These are phyloP conservation scores for Grosmannia penicillata DNA, from an alignment of 2,329 filamentous ascomycete species.

Conservation along the genomic window DNA sequence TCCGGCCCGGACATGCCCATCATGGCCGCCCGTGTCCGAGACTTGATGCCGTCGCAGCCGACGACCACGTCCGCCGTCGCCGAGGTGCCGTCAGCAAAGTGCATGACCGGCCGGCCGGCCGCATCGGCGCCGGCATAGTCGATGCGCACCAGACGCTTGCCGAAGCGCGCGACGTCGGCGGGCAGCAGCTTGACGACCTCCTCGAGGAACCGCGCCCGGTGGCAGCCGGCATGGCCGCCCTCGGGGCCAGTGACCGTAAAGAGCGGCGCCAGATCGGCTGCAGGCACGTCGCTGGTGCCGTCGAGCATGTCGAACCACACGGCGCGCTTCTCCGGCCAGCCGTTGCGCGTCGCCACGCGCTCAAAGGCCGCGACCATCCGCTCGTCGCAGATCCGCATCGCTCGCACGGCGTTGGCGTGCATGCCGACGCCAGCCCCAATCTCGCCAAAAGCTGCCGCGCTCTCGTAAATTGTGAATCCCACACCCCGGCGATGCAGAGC, in stretches of 20 bases:
- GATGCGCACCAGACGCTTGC: neutral
- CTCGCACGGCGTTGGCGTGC: constrained; percentile 16
- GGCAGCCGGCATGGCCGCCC: no score
- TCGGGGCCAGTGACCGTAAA: no score
- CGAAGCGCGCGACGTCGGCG: neutral
- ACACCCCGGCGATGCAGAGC: constrained; percentile 17
- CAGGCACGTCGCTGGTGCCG: neutral
- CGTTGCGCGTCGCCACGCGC: neutral
- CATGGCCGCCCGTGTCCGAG: constrained; percentile 27
- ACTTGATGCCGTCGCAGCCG: constrained; percentile 48
- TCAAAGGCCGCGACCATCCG: constrained; percentile 9
- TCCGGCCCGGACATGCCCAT: no score
- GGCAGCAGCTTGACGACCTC: neutral
- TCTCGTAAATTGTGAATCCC: constrained; percentile 14
- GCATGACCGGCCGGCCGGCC: constrained; percentile 2
- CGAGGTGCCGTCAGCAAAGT: constrained; percentile 14
- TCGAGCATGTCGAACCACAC: neutral
- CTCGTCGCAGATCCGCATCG: constrained; percentile 16
- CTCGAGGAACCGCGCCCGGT: neutral
- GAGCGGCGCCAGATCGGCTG: no score
- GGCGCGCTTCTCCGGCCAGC: neutral
- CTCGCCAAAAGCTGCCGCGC: constrained; percentile 17
- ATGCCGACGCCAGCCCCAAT: constrained; percentile 19
- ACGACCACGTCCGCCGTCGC: constrained; percentile 25
- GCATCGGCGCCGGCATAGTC: neutral